Percentiles rank a stretch among this genome's conserved stretches.
These are phyloP conservation scores for Tricholoma saponaceum DNA, from an alignment of 768 basidiomycete species.

Conservation along the genomic window DNA sequence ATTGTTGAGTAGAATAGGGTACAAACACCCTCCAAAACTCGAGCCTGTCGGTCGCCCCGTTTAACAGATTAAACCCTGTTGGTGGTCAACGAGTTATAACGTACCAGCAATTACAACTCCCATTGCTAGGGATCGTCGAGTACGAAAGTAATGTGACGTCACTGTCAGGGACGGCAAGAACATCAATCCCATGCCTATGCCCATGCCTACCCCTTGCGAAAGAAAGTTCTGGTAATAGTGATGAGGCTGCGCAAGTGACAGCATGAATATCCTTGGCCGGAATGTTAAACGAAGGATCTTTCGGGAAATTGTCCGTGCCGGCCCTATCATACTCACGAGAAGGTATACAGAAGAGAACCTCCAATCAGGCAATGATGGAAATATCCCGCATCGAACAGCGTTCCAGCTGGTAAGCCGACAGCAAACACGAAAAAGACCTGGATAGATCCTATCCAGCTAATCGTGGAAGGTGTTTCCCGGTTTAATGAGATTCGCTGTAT, in stretches of 20 bases:
- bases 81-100: slow-evolving; percentile 1
- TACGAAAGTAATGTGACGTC: slow-evolving; percentile 51
- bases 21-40: slow-evolving; percentile 46
- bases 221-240: slow-evolving; percentile 52
- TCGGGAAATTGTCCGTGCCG: background rate
- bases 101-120: slow-evolving; percentile 50
- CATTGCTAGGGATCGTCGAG: slow-evolving; percentile 46
- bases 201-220: slow-evolving; percentile 53
- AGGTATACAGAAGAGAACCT: slow-evolving; percentile 36
- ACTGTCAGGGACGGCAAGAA: slow-evolving; percentile 50
- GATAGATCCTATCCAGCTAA: slow-evolving; percentile 48
- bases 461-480: slow-evolving; percentile 36
- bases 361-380: slow-evolving; percentile 38
- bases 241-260: slow-evolving; percentile 43
- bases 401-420: slow-evolving; percentile 39
- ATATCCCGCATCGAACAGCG: slow-evolving; percentile 46
- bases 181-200: slow-evolving; percentile 51
- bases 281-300: background rate
- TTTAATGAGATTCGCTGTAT: slow-evolving; percentile 31
- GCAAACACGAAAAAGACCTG: slow-evolving; percentile 48
- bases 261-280: slow-evolving; percentile 40
- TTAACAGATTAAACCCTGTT: background rate
- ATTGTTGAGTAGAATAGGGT: slow-evolving; percentile 50
- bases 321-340: slow-evolving; percentile 30
- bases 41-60: slow-evolving; percentile 24